These are phyloP conservation scores for Xylaria flabelliformis DNA, from an alignment of 495 filamentous ascomycete genomes.

Conservation along the genomic window DNA sequence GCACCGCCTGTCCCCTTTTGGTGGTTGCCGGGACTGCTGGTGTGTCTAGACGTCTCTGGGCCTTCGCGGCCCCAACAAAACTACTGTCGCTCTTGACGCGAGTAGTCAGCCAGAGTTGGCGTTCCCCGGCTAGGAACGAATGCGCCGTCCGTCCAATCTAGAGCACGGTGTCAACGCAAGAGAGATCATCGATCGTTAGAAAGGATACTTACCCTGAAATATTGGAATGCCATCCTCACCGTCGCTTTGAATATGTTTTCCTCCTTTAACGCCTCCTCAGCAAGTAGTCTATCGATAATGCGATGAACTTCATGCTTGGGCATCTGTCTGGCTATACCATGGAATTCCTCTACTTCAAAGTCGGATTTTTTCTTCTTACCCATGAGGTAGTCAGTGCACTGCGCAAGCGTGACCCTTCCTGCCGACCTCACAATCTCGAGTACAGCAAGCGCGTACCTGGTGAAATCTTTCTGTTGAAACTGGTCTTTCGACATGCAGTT, in stretches of 20 bases:
- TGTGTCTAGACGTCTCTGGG: constrained; percentile 28
- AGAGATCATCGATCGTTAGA: constrained; percentile 63
- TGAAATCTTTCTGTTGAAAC: constrained; percentile 77
- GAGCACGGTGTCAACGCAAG: constrained; percentile 44
- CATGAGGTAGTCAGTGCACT: constrained; percentile 57
- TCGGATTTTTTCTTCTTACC: constrained; percentile 52
- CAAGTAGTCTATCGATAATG: constrained; percentile 52
- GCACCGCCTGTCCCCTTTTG: constrained; percentile 37
- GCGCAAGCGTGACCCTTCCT: constrained; percentile 57
- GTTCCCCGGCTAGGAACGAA: constrained; percentile 37
- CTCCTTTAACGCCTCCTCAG: constrained; percentile 55
- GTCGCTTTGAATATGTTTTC: constrained; percentile 47
- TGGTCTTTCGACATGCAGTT: constrained; percentile 73
- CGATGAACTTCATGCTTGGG: constrained; percentile 57
- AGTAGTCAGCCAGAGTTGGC: constrained; percentile 42
- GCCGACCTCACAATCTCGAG: constrained; percentile 68
- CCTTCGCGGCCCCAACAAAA: constrained; percentile 27
- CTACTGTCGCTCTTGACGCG: constrained; percentile 42
- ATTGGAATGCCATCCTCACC: constrained; percentile 45
- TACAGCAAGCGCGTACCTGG: constrained; percentile 70
- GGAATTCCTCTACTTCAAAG: constrained; percentile 41
- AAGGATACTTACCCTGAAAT: constrained; percentile 49
- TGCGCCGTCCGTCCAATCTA: constrained; percentile 49
- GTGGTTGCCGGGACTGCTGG: constrained; percentile 39
- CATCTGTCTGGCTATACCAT: constrained; percentile 52